Evolutionary conservation across 352 stramenopile species (phyloP), one percentile per base, ranked within the genome.

Genomic region (Globisporangium cystogenes): DNA sequence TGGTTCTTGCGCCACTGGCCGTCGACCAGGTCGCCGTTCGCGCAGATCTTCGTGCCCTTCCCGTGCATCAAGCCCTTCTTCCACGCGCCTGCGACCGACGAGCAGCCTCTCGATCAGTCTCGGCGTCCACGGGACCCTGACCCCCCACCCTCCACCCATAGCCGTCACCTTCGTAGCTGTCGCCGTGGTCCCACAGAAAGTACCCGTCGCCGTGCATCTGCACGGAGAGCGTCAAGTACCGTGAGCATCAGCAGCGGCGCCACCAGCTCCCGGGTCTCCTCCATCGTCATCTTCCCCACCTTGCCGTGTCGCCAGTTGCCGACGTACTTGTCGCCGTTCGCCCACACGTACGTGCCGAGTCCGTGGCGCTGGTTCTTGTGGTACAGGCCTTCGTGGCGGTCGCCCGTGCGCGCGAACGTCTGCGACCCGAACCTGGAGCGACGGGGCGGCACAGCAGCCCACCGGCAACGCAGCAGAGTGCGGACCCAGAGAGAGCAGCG

Each of bases 251-350:
- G 12, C 10, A 18, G 7, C 20, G 7, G 24, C 40, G 6, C 40
- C 20, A 21, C 39, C 26, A 29, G 5, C 26, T 29, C 26, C 26
- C 26, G 26, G 26, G 3, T 29, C 21, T 20, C 42, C 20, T 20
- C 29, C 11, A 15, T 18, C 36, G 42, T n/a, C n/a, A n/a, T n/a
- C 16, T 36, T 47, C 46, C 55, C 16, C 55, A 89, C 82, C 71
- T 88, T 88, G 45, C 82, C 82, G 18, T 84, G 68, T 40, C 79
- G 76, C 68, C 82, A 96, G 59, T 93, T 76, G 8, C 86, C 86
- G 16, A 93, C 72, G 60, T 93, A 96, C 59, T 92, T 94, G 68
- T 96, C 86, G 1, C 86, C 86, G 57, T 96, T 96, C 2, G 82
- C 65, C 86, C 86, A 96, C 41, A 94, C 64, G 48, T 93, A 96